phyloP scores from a whole-genome alignment of 2,329 filamentous ascomycete genomes.

The Aspergillus ibericus region DNA sequence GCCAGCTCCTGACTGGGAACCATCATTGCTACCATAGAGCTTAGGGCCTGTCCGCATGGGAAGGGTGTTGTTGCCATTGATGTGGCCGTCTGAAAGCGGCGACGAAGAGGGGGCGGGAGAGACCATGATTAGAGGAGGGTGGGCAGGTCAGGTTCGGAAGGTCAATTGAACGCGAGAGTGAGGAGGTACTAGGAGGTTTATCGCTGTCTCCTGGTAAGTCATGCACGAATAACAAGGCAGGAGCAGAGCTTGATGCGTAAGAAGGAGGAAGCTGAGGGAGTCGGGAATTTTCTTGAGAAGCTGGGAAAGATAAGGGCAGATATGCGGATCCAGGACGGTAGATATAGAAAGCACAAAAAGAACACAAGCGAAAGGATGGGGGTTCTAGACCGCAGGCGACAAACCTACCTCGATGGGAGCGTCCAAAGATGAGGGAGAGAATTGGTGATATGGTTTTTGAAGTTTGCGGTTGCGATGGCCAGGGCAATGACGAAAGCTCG shows the following conservation, averaged over 20 bases:
- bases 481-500: slow-evolving; percentile 10
- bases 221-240: slow-evolving; percentile 1
- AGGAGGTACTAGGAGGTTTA: neutral
- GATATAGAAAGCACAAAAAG: slow-evolving; percentile 2
- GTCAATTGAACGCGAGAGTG: slow-evolving; percentile 4
- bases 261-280: neutral
- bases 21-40: slow-evolving; percentile 34
- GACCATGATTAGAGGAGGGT: slow-evolving; percentile 26
- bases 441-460: neutral
- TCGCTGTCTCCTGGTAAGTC: slow-evolving; percentile 2
- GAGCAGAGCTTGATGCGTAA: neutral
- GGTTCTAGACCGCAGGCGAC: slow-evolving; percentile 5
- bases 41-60: slow-evolving; percentile 33
- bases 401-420: slow-evolving; percentile 2
- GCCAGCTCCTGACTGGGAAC: slow-evolving; percentile 36
- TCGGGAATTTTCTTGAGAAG: neutral
- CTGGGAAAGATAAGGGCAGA: slow-evolving; percentile 15
- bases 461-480: neutral
- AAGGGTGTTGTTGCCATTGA: slow-evolving; percentile 29
- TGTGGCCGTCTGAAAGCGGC: slow-evolving; percentile 25
- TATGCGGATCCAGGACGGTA: slow-evolving; percentile 9
- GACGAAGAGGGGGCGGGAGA: slow-evolving; percentile 30
- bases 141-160: neutral
- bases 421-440: neutral
- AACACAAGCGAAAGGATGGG: neutral